phyloP scores from a whole-genome alignment of 2,329 filamentous ascomycete species.

The Paracamarosporium sp. region DNA sequence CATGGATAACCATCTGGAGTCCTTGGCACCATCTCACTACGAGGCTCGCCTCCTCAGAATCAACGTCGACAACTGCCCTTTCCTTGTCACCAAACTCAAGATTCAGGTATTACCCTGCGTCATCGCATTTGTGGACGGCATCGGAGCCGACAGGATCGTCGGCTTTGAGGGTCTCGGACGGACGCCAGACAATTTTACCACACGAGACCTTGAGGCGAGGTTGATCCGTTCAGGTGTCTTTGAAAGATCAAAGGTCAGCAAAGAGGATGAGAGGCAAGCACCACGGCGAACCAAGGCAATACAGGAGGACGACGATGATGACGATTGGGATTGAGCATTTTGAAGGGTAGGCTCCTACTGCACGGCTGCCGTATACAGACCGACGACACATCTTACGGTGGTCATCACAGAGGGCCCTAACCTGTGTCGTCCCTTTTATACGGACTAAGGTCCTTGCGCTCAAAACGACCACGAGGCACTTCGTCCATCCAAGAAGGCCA shows the following conservation, averaged over 20 bases:
- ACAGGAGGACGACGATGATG: slow-evolving; percentile 53
- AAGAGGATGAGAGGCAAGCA: slow-evolving; percentile 48
- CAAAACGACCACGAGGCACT: neutral
- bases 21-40: slow-evolving; percentile 62
- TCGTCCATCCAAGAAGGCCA: neutral
- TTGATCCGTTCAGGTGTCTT: slow-evolving; percentile 60
- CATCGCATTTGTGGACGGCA: slow-evolving; percentile 63
- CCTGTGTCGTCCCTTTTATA: neutral
- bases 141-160: slow-evolving; percentile 62
- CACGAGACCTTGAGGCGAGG: slow-evolving; percentile 60
- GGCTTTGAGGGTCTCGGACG: slow-evolving; percentile 66
- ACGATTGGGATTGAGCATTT: slow-evolving; percentile 58
- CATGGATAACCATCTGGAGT: slow-evolving; percentile 66
- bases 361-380: neutral
- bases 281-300: slow-evolving; percentile 38
- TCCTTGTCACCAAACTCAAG: slow-evolving; percentile 64
- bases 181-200: slow-evolving; percentile 61
- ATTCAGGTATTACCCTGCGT: slow-evolving; percentile 66
- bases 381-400: neutral
- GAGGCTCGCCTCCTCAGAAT: slow-evolving; percentile 65
- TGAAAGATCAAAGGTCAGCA: slow-evolving; percentile 58
- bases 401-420: neutral
- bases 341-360: neutral
- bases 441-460: neutral
- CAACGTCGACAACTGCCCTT: slow-evolving; percentile 66